Evolutionary conservation across 1,139 yeast species (phyloP).

Genomic region (Blastobotrys elegans): DNA sequence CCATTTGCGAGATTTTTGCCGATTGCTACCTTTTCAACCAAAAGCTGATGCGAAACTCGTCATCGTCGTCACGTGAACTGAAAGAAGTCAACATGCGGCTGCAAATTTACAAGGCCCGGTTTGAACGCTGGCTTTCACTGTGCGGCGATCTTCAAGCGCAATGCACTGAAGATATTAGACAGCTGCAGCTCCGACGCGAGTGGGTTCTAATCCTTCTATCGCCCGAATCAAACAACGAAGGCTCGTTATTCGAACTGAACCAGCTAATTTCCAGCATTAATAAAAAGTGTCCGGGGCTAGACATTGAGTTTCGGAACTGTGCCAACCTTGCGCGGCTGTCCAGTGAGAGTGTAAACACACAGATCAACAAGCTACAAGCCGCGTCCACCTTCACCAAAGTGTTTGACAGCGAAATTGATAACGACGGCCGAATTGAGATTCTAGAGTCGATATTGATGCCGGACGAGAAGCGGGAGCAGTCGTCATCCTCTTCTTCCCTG

Average conservation of each 20-base stretch:
- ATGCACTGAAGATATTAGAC: neutral
- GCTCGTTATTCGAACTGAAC: slow-evolving; percentile 20
- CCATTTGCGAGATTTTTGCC: slow-evolving; percentile 7
- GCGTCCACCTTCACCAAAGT: slow-evolving; percentile 61
- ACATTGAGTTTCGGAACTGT: slow-evolving; percentile 36
- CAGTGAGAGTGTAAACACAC: slow-evolving; percentile 47
- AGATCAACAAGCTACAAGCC: slow-evolving; percentile 62
- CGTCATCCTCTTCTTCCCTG: slow-evolving; percentile 46
- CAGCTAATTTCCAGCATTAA: slow-evolving; percentile 25
- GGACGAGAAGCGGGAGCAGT: slow-evolving; percentile 20
- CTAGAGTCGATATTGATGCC: slow-evolving; percentile 50
- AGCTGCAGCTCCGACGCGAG: slow-evolving; percentile 27
- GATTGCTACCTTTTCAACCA: slow-evolving; percentile 17
- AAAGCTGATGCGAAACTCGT: neutral
- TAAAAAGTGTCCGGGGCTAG: slow-evolving; percentile 19
- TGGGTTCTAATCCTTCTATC: slow-evolving; percentile 41
- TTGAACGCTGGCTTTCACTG: slow-evolving; percentile 23
- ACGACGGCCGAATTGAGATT: slow-evolving; percentile 30
- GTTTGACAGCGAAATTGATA: slow-evolving; percentile 28
- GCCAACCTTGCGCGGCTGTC: slow-evolving; percentile 56
- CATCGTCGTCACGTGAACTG: neutral
- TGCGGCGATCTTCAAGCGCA: slow-evolving; percentile 20
- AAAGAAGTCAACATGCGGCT: slow-evolving; percentile 3
- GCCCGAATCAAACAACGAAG: neutral
- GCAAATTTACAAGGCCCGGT: slow-evolving; percentile 18